Conservation (phyloP, 257 asterid species). For the Ocimum tenuiflorum region DNA sequence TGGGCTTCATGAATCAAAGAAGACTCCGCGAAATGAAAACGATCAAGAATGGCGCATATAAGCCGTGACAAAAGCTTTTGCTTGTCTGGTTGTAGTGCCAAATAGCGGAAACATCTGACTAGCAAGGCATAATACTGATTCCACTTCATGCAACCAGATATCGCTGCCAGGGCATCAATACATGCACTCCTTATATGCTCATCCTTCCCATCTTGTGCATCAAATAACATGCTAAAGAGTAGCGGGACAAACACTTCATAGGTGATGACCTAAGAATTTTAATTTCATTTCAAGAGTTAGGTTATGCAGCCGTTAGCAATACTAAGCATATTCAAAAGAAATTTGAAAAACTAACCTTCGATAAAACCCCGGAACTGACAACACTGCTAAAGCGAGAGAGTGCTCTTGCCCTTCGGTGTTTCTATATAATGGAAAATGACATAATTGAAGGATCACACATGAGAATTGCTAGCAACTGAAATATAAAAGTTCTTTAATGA, state of each 20-base stretch:
- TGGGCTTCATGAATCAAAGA: conserved; percentile 28
- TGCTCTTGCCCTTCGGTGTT: conserved; percentile 90
- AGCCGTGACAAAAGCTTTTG: conserved; percentile 63
- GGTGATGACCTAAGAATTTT: conserved; percentile 51
- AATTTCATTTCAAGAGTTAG: conserved; percentile 3
- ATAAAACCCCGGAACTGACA: conserved; percentile 44
- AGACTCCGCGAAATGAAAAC: conserved; percentile 57
- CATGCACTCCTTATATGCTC: conserved; percentile 80
- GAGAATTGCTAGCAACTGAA: not conserved
- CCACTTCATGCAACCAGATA: conserved; percentile 81
- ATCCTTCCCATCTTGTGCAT: conserved; percentile 68
- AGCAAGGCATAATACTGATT: conserved; percentile 53
- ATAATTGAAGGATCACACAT: conserved; percentile 6
- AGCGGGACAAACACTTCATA: conserved; percentile 68
- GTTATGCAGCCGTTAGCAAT: conserved; percentile 7
- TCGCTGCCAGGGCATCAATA: conserved; percentile 65
- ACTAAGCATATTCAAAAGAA: not conserved
- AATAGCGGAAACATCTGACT: conserved; percentile 62
- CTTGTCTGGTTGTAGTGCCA: conserved; percentile 61
- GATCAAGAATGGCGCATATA: conserved; percentile 64
- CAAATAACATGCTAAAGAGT: conserved; percentile 67
- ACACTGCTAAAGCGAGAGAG: conserved; percentile 52
- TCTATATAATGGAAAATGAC: conserved; percentile 41
- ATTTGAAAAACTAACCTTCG: conserved; percentile 44
- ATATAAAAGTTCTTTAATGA: not conserved